Base-by-base conservation (phyloP, 2,329 filamentous ascomycete species). In the Tolypocladium guangdongense region DNA sequence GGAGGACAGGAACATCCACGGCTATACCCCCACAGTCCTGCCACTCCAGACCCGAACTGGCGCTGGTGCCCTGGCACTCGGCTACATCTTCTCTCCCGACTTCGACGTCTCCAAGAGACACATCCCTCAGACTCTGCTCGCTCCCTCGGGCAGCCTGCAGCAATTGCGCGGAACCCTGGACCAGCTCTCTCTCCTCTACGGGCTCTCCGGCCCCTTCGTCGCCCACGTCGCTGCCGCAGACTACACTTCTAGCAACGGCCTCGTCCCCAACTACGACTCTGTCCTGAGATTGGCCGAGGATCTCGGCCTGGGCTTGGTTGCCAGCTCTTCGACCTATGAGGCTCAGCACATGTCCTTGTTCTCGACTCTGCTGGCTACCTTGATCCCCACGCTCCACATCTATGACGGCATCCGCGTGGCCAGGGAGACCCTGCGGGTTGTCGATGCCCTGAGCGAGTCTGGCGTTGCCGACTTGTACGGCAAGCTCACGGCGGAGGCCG, bases 11-110 rank as follows among this genome's bases (percentile, higher is more conserved):
- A 99, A 99, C 74, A 83, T 86, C 58, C 84, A 91, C 72, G 89
- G 89, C 62, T 87, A 91, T 66, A 73, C 83, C 57, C 92, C 93
- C 49, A 76, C 83, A 16, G 82, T 97, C 48, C 78, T 91, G 56
- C 74, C 87, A 27, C 82, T 96, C 65, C 87, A 99, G 75, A 95
- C 91, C 45, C 82, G 93, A 52, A 82, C 87, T 54, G 93, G 93
- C 55, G 93, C 93, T 52, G 93, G 92, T 53, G 84, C 88, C 59
- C 87, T 97, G 66, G 90, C 93, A 24, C 80, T 99, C 49, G 93
- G 93, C 54, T 99, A 99, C 74, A 88, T 97, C 68, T 99, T 97
- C 78, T 96, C 91, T 56, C 89, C 90, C 64, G 93, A 99, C 72
- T 96, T 96, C 65, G 91, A 97, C 68, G 72, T 96, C 64, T 83